Evolutionary conservation across 306 rosid species (phyloP), one percentile per base, ranked within the genome.

Genomic region (Quercus agrifolia): DNA sequence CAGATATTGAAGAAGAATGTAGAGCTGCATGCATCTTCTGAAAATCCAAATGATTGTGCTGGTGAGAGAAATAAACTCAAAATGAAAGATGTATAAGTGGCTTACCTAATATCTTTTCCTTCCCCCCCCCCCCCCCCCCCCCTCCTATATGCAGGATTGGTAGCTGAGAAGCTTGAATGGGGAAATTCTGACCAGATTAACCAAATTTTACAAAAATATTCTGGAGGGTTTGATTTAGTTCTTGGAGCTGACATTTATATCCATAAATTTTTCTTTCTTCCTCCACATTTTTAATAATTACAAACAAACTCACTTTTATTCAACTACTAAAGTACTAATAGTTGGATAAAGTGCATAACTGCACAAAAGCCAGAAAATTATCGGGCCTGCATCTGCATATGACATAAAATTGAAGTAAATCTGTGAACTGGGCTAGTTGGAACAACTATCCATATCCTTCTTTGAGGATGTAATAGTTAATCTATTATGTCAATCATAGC

Each of bases 241-340:
- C 98, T 94, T 66, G 98, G 98, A 84, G 98, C 97, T 74, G 97
- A 94, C 79, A 94, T 94, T 0, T 94, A 94, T 94, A 92, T 94
- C 98, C 97, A 49, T 31, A 77, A 25, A 23, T 38, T 23, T 66
- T 68, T 56, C 30, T 28, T 81, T 56, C 76, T 61, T 33, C 41
- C 56, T 80, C 44, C 76, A 52, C 61, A 12, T 59, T 44, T 74
- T 67, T 57, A 38, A 70, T 67, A 70, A 83, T 35, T 25, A 27
- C 21, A 6, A n/a, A 4, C 19, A 46, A 59, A 23, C 27, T n/a
- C 28, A 19, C 19, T 3, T 46, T 28, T 23, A 44, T 75, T 4
- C 62, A 75, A 56, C 46, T 23, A 5, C 44, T 30, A 52, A 75
- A 56, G 46, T 23, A 3, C 44, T 46, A 61, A 57, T 28, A 58